Conservation (phyloP, 1,284 basidiomycete species). For the Boletus coffeatus region DNA sequence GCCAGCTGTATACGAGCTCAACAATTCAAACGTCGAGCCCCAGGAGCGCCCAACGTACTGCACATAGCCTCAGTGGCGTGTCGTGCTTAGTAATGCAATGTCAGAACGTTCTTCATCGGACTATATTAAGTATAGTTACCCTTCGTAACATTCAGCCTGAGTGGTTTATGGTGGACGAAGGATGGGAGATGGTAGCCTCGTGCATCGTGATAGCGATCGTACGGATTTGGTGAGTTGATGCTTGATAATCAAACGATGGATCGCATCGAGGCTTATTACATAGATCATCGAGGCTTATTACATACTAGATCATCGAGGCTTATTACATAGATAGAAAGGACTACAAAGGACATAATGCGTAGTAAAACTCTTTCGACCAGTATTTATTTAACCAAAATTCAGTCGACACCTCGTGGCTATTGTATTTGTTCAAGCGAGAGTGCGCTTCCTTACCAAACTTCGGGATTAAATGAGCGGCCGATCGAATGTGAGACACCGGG, state of each 20-base stretch:
- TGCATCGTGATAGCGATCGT: too few relatives aligned
- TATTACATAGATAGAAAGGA: too few relatives aligned
- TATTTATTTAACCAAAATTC: not conserved
- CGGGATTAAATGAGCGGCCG: not conserved
- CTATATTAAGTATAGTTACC: too few relatives aligned
- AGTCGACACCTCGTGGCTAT: not conserved
- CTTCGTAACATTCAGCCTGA: not conserved
- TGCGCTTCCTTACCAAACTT: not conserved
- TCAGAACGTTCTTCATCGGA: not conserved
- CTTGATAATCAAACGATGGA: not conserved
- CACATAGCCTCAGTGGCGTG: not conserved
- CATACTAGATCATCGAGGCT: too few relatives aligned
- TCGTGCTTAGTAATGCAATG: conserved; percentile 1
- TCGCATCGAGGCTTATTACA: not conserved
- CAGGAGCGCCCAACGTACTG: not conserved
- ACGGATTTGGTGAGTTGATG: too few relatives aligned
- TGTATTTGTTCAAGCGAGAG: not conserved
- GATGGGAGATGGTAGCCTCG: too few relatives aligned
- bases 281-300: not conserved
- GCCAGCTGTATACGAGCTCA: not conserved
- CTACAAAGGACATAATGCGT: not conserved
- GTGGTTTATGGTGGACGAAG: not conserved
- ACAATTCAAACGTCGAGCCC: not conserved
- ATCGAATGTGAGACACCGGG: not conserved
- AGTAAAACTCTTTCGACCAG: not conserved